phyloP scores from a whole-genome alignment of 1,284 basidiomycete genomes.

The Ceratobasidium sp. region DNA sequence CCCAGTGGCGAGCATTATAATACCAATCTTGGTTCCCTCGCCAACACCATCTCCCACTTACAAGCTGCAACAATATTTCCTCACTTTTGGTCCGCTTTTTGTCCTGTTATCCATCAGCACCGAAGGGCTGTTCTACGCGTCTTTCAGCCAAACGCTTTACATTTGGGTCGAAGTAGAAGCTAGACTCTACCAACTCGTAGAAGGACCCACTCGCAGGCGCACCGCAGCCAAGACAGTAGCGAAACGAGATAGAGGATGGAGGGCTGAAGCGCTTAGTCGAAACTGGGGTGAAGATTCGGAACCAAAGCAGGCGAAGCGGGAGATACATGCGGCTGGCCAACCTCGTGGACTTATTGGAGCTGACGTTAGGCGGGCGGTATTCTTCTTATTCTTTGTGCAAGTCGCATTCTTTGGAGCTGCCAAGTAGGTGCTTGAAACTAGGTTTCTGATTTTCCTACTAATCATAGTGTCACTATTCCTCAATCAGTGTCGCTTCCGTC shows the following conservation, averaged over 20 bases:
- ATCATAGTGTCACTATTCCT: constrained; percentile 30
- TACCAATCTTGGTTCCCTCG: constrained; percentile 53
- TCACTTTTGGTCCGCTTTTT: constrained; percentile 81
- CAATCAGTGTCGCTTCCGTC: constrained; percentile 81
- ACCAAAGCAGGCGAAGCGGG: background rate
- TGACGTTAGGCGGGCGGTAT: constrained; percentile 79
- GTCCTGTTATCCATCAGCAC: constrained; percentile 84
- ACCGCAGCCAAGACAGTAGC: background rate
- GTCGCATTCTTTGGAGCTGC: constrained; percentile 90
- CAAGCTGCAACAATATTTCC: constrained; percentile 69
- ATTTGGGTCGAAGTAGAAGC: constrained; percentile 78
- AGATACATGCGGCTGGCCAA: constrained; percentile 38
- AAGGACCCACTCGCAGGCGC: background rate
- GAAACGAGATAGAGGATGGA: constrained; percentile 7
- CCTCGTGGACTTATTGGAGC: constrained; percentile 65
- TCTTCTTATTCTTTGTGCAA: constrained; percentile 89
- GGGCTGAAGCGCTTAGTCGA: constrained; percentile 22
- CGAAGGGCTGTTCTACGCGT: constrained; percentile 82
- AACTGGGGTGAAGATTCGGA: background rate
- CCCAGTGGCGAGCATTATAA: constrained; percentile 54
- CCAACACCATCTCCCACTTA: constrained; percentile 55
- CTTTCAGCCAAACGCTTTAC: constrained; percentile 70
- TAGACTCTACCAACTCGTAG: constrained; percentile 53
- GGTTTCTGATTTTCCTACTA: constrained; percentile 2
- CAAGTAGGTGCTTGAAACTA: constrained; percentile 66